A percentile compares a stretch with the other conserved stretches of the same genome.
Conservation (phyloP, 352 stramenopile genomes). For the Phytophthora vignae region DNA sequence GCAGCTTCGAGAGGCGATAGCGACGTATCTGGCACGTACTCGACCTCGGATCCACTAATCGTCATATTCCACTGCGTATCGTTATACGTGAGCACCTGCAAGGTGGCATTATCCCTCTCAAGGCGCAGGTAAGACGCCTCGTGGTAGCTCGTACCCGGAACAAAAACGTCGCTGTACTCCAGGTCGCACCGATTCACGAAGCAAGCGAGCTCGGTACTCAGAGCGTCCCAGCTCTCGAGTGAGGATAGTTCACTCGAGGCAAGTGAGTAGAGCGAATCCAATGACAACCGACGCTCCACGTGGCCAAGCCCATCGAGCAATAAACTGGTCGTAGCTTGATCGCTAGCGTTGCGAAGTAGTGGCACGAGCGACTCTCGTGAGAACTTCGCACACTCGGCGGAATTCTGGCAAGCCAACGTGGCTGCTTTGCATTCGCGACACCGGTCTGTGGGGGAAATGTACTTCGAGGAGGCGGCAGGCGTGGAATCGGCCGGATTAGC, state of each 20-base stretch:
- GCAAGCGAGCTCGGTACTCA: not conserved
- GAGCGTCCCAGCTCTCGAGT: constrained; percentile 1
- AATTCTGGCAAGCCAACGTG: not conserved
- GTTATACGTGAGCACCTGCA: not conserved
- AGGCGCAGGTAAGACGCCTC: not conserved
- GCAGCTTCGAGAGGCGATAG: not conserved
- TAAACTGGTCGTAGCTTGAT: not conserved
- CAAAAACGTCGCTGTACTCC: not conserved
- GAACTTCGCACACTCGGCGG: not conserved
- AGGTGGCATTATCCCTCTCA: not conserved
- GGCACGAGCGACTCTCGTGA: not conserved
- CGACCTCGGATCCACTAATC: not conserved
- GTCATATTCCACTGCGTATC: not conserved
- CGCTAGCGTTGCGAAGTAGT: not conserved
- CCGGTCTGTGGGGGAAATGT: not conserved
- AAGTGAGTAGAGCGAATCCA: not conserved
- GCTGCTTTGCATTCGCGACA: constrained; percentile 2
- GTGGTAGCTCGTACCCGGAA: not conserved
- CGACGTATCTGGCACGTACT: not conserved
- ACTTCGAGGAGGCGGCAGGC: not conserved
- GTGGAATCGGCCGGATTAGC: not conserved
- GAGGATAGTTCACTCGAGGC: not conserved
- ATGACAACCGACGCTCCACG: not conserved
- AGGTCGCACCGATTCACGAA: constrained; percentile 1
- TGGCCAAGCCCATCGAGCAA: not conserved